Base-by-base conservation (phyloP, 2,329 filamentous ascomycete genomes). In the Fusarium burgessii region DNA sequence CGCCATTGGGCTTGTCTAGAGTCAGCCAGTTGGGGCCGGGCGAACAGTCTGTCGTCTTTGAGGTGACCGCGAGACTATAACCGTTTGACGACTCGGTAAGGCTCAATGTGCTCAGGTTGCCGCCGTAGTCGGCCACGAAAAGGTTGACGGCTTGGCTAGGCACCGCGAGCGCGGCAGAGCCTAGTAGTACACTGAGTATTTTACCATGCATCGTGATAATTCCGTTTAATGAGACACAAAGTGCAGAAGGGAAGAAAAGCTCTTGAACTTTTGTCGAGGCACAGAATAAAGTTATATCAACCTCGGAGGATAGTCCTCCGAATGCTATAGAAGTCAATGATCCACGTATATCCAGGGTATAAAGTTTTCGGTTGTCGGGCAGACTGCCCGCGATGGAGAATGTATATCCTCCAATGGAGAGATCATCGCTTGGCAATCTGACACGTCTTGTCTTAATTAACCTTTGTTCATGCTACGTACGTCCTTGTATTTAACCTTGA, bases 81-180 rank as follows among this genome's bases (percentile, higher is more conserved):
- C 59, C 65, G 4, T 51, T 18, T 5, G 45, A n/a, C 1, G 62
- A 41, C 1, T 62, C 55, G 5, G 60, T 58, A 2, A 76, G 41
- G 8, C 58, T 49, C 8, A 76, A 42, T 7, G 74, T 76, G 12
- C 70, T 73, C 7, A 76, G 42, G 14, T 63, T 72, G 18, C 74
- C 74, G 10, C 68, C 60, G 1, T 73, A 70, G 25, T 76, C 74
- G 3, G 74, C 74, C 10, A 69, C 72, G 25, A 74, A 76, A 9
- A 76, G 58, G 3, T 64, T 74, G 3, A 63, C 64, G 20, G 73
- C 73, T n/a, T 57, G 62, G 27, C 52, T 35, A 5, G 46, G 52
- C 4, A 29, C 43, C 5, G 62, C 36, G 13, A 68, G 49, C 10
- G 55, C 49, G 17, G 73, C 66, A 5, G 62, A 58, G 9, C 58